Evolutionary conservation across 805 yeast species (phyloP), one percentile per base, ranked within the genome.

Genomic region (Blastobotrys robertii): DNA sequence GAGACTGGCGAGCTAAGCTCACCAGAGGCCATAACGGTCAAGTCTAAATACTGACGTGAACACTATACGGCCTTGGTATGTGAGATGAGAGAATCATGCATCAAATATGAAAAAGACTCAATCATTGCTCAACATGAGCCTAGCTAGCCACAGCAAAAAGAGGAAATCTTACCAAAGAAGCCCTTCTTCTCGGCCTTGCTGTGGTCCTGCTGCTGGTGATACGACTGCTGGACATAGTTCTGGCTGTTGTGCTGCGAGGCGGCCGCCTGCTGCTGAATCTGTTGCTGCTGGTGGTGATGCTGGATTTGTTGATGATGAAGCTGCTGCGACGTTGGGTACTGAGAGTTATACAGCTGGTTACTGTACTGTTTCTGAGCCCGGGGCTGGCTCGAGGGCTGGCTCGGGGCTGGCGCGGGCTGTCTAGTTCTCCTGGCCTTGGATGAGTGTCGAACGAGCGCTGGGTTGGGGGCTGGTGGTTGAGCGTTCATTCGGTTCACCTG

Each of bases 401-500:
- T 33, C 41, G 46, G 44, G 36, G 48, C 36, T 41, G 53, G 34
- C 5, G 39, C n/a, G 45, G 50, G 43, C 43, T 51, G 46, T 31
- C 56, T 45, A 38, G 44, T 50, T 9, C 63, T 53, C 34, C 65
- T 43, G 45, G 57, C 47, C 49, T 56, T 57, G 51, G 59, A 51
- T 38, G 58, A 53, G 47, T 60, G 59, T 30, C 67, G 53, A 45
- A 52, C 51, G 52, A 60, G 48, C 8, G 60, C 63, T 5, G 64
- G 58, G 32, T 52, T 50, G 15, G 65, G 64, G 19, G 64, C 59
- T 12, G 63, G 55, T 10, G 62, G 62, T 42, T 50, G 56, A 19
- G 49, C 50, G 50, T 68, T 71, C 46, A 68, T 58, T 38, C 65
- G 60, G 19, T 61, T 50, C 30, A 56, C 50, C 44, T 60, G 61